Percentiles rank a stretch among this genome's conserved stretches.
Conservation (phyloP, 108 stramenopile species). For the Skeletonema tropicum region DNA sequence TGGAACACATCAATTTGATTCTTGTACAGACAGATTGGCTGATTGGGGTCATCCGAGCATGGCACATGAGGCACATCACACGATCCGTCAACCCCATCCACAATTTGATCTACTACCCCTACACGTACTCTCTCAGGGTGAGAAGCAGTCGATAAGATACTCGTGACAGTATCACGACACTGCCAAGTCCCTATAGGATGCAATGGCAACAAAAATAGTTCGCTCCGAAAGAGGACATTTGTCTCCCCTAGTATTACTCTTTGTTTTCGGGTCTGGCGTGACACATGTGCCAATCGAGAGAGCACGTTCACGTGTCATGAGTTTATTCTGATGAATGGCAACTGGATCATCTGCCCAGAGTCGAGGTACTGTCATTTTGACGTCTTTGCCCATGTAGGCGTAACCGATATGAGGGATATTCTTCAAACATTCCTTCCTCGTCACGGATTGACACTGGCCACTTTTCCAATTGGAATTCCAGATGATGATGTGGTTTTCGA, state of each 20-base stretch:
- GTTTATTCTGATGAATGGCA: conserved; percentile 50
- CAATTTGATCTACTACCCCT: conserved; percentile 56
- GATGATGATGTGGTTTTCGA: conserved; percentile 2
- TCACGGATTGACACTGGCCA: conserved; percentile 54
- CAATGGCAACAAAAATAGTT: conserved; percentile 55
- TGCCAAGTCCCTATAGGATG: conserved; percentile 56
- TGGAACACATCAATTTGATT: conserved; percentile 53
- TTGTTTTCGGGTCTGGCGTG: conserved; percentile 37
- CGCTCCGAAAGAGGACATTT: conserved; percentile 39
- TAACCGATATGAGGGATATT: conserved; percentile 48
- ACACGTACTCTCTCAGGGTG: conserved; percentile 74
- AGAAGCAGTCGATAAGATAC: conserved; percentile 63
- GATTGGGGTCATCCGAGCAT: conserved; percentile 40
- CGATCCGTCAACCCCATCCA: conserved; percentile 44
- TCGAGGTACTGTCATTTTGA: conserved; percentile 43
- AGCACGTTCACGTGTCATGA: conserved; percentile 51
- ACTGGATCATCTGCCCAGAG: conserved; percentile 53
- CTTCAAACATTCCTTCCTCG: conserved; percentile 50
- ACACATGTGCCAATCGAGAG: conserved; percentile 49
- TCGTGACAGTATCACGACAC: conserved; percentile 64
- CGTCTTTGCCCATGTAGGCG: conserved; percentile 24
- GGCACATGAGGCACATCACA: conserved; percentile 47
- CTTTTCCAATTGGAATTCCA: conserved; percentile 38
- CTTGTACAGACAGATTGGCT: conserved; percentile 46
- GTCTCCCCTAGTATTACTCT: conserved; percentile 41